Evolutionary conservation across 345 rosid species (phyloP), one percentile per base, ranked within the genome.

Genomic region (Eucalyptus albens): DNA sequence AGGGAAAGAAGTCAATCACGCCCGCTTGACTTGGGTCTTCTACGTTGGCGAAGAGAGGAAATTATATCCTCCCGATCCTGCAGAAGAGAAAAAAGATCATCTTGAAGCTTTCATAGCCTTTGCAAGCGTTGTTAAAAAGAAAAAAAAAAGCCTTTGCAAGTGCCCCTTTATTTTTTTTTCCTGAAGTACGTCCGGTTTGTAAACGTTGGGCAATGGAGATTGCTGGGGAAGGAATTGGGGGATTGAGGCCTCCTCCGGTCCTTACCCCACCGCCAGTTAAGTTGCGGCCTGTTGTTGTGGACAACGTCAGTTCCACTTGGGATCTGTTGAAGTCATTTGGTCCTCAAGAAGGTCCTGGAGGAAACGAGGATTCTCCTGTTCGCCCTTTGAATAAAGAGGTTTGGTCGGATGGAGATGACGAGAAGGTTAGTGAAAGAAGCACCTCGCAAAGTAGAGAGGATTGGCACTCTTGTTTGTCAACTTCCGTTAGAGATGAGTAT

Each of bases 231-330:
- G 91, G 92, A 44, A 91, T 93, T 40, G 91, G 82, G 26, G 92
- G 92, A 9, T 89, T 85, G 5, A 86, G 93, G 72, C 94, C 92
- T 88, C 94, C 92, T 88, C 90, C 91, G 47, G 16, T 69, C n/a
- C 87, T 92, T n/a, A 86, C 86, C 56, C 92, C 92, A 14, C 94
- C 92, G 15, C 94, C 94, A 40, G 87, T 45, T 19, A 72, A 87
- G 90, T 33, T 26, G 83, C 90, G 5, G 45, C 92, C 92, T 51
- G 56, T 51, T 4, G 87, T 89, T 19, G 81, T 91, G n/a, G 90
- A 91, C 29, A 16, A 90, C 50, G 86, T 19, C 45, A 69, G 90
- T 44, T 91, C 92, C 24, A 89, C 94, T 88, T 90, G 92, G 93
- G 92, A 90, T 62, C 16, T 90, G 45, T 33, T 85, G 65, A 91